Evolutionary conservation across 768 basidiomycete genomes (phyloP), one percentile per base, ranked within the genome.

Genomic region (Strobilomyces dryophilus): DNA sequence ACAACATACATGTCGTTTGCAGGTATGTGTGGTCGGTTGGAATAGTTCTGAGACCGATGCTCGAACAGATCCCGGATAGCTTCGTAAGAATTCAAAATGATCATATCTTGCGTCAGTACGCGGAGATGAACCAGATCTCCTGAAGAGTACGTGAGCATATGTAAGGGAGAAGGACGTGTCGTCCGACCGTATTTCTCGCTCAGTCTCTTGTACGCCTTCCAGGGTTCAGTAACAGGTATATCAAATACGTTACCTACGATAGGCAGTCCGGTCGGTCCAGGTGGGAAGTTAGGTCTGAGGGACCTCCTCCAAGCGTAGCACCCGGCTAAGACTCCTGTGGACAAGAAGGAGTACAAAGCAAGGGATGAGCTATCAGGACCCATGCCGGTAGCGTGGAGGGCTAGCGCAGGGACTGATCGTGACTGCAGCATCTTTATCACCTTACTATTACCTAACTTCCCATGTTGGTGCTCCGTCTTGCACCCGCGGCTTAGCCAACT

Each of bases 81-180:
- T 47, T 54, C 55, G 14, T 54, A 34, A n/a, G 55, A 56, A 40
- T 54, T 54, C 52, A 56, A 18, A 17, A 54, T 27, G 17, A 54
- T 56, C 18, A 48, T 3, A 29, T 56, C 52, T 45, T 56, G 55
- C 6, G 54, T 54, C 15, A 55, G 18, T 9, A 54, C 40, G 11
- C 54, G 51, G 45, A 55, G 34, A 39, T 53, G 46, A 26, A 52
- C 20, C 2, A 55, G 27, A 39, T 55, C 54, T 26, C 54, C 54
- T 55, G 8, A 14, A 8, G 35, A 45, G 32, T 8, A n/a, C 1
- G 15, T 52, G 21, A 53, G 40, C 15, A 5, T 40, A 43, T 21
- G 9, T 5, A 35, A 7, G 11, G 20, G 7, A 8, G 20, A n/a
- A 31, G 18, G 3, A 34, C 15, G 1, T 21, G 2, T 11, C 2